A percentile compares a stretch with the other conserved stretches of the same genome.
phyloP scores from a whole-genome alignment of 768 basidiomycete species.

The Termitomyces sp. region DNA sequence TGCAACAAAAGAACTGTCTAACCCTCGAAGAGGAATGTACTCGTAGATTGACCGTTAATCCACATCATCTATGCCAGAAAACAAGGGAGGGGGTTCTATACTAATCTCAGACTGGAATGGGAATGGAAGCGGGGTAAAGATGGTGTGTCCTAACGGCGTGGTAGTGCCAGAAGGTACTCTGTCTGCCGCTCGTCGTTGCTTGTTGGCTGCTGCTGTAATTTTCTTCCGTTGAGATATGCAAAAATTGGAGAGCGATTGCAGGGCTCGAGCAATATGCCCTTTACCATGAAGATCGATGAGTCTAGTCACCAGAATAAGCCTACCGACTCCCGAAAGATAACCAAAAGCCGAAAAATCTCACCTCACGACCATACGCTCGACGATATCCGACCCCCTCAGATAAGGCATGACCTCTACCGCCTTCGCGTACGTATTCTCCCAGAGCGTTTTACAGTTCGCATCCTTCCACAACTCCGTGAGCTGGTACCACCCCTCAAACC shows the following conservation, averaged over 20 bases:
- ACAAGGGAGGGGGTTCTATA: constrained; percentile 1
- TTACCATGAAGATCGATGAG: constrained; percentile 53
- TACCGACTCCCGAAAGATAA: too few species aligned
- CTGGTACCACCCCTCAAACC: constrained; percentile 55
- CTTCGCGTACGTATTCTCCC: constrained; percentile 39
- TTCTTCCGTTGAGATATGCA: constrained; percentile 46
- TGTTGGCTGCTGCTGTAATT: constrained; percentile 16
- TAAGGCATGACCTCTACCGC: constrained; percentile 54
- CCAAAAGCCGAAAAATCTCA: constrained; percentile 21
- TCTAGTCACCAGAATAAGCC: constrained; percentile 16
- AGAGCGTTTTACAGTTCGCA: constrained; percentile 19
- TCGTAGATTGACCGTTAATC: constrained; percentile 17
- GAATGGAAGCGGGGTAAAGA: not conserved
- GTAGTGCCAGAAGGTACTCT: constrained; percentile 5
- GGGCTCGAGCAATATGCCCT: constrained; percentile 43
- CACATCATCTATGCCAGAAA: constrained; percentile 25
- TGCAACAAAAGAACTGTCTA: not conserved
- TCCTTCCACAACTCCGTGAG: constrained; percentile 34
- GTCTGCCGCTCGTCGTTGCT: constrained; percentile 14
- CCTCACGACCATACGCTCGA: constrained; percentile 53
- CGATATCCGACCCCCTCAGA: constrained; percentile 42
- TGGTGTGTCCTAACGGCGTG: not conserved
- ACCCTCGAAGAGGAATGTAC: not conserved
- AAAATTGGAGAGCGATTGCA: constrained; percentile 44
- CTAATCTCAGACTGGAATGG: constrained; percentile 1